A percentile compares a stretch with the other conserved stretches of the same genome.
Conservation (phyloP, 2,329 filamentous ascomycete species). For the Colletotrichum lentis region DNA sequence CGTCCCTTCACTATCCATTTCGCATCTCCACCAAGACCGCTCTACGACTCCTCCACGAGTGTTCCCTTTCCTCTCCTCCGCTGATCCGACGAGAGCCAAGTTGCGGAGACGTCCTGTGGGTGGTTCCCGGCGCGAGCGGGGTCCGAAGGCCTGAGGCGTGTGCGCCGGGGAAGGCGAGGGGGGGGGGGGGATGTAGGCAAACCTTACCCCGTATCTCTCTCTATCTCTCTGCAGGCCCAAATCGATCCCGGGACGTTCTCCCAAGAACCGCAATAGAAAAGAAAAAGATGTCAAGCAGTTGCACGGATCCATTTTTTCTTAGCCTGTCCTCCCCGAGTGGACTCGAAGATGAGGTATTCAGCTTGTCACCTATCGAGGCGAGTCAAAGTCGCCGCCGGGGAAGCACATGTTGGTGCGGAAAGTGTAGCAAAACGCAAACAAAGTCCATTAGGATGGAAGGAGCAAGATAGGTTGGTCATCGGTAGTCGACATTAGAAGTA, state of each 20-base stretch:
- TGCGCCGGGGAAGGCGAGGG: background rate
- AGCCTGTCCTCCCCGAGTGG: background rate
- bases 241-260: too few species aligned
- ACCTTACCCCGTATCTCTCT: too few species aligned
- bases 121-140: conserved; percentile 8
- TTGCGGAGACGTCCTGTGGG: background rate
- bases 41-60: background rate
- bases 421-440: too few species aligned
- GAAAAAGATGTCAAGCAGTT: too few species aligned
- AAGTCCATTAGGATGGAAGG: background rate
- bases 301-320: too few species aligned
- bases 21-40: background rate
- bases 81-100: conserved; percentile 8
- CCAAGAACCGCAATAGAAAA: too few species aligned
- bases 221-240: too few species aligned
- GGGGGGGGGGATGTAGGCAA: background rate
- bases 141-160: background rate
- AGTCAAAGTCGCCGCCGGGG: background rate
- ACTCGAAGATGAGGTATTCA: too few species aligned
- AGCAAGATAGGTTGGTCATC: background rate
- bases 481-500: conserved; percentile 15
- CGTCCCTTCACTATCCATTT: too few species aligned
- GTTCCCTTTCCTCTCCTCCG: background rate
- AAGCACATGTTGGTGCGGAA: background rate
- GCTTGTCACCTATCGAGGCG: too few species aligned